Percentiles rank a stretch among this genome's conserved stretches.
Conservation (phyloP, 1,284 basidiomycete species). For the Rhizoctonia solani region DNA sequence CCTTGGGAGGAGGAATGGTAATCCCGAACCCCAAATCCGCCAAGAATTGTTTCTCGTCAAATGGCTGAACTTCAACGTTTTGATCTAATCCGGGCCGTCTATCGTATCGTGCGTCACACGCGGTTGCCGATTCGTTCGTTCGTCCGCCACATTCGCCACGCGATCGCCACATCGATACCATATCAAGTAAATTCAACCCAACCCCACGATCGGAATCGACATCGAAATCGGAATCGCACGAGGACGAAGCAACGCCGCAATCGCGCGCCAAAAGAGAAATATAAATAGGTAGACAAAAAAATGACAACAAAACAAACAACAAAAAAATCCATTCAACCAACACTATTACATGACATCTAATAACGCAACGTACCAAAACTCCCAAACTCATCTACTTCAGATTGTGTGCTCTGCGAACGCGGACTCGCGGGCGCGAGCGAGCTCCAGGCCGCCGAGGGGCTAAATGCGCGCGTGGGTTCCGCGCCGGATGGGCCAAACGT, state of each 20-base stretch:
- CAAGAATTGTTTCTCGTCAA: slow-evolving; percentile 21
- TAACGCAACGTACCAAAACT: slow-evolving; percentile 34
- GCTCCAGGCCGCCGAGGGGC: slow-evolving; percentile 14
- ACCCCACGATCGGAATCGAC: no score
- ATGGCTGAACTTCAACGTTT: neutral
- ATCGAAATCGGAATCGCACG: no score
- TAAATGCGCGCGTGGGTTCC: slow-evolving; percentile 8
- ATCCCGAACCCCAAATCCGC: slow-evolving; percentile 9
- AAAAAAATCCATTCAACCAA: slow-evolving; percentile 17
- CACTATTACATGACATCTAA: neutral
- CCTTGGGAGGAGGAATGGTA: neutral
- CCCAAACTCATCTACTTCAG: slow-evolving; percentile 8
- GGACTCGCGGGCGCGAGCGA: slow-evolving; percentile 16
- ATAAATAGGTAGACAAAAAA: no score
- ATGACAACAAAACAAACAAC: neutral
- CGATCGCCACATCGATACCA: no score
- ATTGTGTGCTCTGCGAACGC: neutral
- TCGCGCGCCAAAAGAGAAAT: no score
- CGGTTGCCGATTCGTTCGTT: no score
- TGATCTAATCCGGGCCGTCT: no score
- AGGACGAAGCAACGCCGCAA: no score
- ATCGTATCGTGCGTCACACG: no score
- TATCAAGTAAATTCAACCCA: no score
- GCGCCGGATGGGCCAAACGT: neutral
- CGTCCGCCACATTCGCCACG: no score